These are phyloP conservation scores for Lycium ferocissimum DNA, from an alignment of 257 asterid species.

Conservation along the genomic window DNA sequence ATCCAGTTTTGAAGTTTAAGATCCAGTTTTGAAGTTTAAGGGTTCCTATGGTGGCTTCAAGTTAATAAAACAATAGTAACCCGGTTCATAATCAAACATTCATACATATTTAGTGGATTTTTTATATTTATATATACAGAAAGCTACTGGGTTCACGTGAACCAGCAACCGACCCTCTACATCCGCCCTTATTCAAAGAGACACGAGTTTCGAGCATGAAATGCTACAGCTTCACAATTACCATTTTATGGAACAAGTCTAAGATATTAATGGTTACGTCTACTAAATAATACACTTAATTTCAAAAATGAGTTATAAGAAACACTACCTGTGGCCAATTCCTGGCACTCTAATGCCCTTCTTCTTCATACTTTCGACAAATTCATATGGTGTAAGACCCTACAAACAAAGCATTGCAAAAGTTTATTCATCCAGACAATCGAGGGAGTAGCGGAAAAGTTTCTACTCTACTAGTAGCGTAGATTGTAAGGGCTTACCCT, in stretches of 20 bases:
- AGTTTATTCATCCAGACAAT: not conserved
- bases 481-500: conserved; percentile 50
- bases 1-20: too few species aligned
- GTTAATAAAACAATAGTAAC: too few species aligned
- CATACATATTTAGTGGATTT: too few species aligned
- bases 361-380: conserved; percentile 99
- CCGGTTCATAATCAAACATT: too few species aligned
- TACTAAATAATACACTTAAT: not conserved
- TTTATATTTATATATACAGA: too few species aligned
- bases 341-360: conserved; percentile 99
- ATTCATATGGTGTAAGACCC: conserved; percentile 93
- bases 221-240: not conserved
- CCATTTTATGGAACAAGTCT: not conserved
- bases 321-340: conserved; percentile 89
- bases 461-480: not conserved
- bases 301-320: not conserved
- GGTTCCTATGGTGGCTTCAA: too few species aligned
- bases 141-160: too few species aligned
- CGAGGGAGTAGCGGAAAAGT: not conserved
- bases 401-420: conserved; percentile 38
- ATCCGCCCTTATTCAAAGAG: too few species aligned
- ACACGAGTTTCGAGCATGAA: not conserved
- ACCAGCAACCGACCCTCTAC: too few species aligned
- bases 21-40: too few species aligned
- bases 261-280: not conserved